These are phyloP conservation scores for Artemisia tridentata DNA, from an alignment of 129 eudicot species.

Conservation along the genomic window DNA sequence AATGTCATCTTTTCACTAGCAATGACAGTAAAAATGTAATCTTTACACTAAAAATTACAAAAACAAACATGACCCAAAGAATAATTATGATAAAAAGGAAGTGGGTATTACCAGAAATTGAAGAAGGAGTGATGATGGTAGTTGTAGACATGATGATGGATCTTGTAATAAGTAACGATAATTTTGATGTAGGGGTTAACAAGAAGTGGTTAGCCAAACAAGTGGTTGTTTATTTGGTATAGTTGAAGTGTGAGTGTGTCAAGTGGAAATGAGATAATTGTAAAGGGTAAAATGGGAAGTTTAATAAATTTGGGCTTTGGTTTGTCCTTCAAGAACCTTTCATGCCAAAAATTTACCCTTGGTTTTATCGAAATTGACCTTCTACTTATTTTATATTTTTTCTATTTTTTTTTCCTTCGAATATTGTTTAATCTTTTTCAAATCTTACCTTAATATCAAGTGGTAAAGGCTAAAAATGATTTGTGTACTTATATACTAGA, in stretches of 20 bases:
- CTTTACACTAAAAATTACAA: not conserved
- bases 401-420: no score
- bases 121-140: conserved; percentile 38
- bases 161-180: conserved; percentile 4
- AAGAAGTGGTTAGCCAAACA: conserved; percentile 21
- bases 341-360: conserved; percentile 11
- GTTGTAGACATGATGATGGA: conserved; percentile 43
- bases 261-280: conserved; percentile 19
- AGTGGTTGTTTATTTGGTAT: conserved; percentile 2
- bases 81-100: no score
- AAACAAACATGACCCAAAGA: not conserved
- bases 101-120: conserved; percentile 43
- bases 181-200: conserved; percentile 23
- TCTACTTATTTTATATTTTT: not conserved
- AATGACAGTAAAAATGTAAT: not conserved
- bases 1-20: not conserved
- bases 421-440: no score
- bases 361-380: conserved; percentile 24
- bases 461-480: no score
- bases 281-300: conserved; percentile 26
- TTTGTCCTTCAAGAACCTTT: conserved; percentile 18
- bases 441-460: no score
- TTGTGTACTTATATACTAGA: no score
- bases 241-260: not conserved
- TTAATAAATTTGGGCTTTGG: conserved; percentile 6